Evolutionary conservation across 179 eudicot species (phyloP), one percentile per base, ranked within the genome.

Genomic region (Beta macrorhiza): DNA sequence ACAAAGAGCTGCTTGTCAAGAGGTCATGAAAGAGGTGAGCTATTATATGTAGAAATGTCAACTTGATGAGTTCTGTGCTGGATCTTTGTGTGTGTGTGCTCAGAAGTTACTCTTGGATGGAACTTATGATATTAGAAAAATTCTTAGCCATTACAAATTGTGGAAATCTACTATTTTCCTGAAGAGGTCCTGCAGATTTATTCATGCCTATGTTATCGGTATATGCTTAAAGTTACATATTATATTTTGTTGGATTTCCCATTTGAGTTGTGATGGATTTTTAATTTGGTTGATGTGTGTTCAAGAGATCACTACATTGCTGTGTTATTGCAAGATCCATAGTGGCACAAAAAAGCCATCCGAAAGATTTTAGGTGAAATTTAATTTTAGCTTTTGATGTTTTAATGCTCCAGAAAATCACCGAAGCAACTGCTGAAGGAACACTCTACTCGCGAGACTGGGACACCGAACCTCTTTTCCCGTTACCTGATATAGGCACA

Each of bases 381-480:
- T 37, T 58, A 75, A 42, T 45, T 51, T 69, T 22, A 42, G 63
- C 8, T 42, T 56, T 29, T 79, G 70, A 47, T 76, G 67, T 67
- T 75, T 78, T 80, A 78, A 72, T 77, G 63, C 59, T 78, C 80
- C 86, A 95, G 99, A 86, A 92, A 59, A 92, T 93, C 79, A 91
- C 92, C 16, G 89, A 90, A 88, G 97, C 98, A 75, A 93, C 92
- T 67, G 93, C 91, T 81, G 97, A 95, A 79, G 95, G 94, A 77
- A 89, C 97, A 37, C 93, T 93, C 69, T 84, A 89, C 80, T 87
- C 94, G 25, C 86, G 89, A 79, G 90, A 95, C 80, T 95, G 99
- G 99, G 99, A 95, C 84, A 92, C 81, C 7, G 97, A 95, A 89
- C 99, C 99, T 74, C 90, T 95, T 82, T 95, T 95, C 68, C 91